Evolutionary conservation across 257 asterid genomes (phyloP).

Genomic region (Lycium ferocissimum): DNA sequence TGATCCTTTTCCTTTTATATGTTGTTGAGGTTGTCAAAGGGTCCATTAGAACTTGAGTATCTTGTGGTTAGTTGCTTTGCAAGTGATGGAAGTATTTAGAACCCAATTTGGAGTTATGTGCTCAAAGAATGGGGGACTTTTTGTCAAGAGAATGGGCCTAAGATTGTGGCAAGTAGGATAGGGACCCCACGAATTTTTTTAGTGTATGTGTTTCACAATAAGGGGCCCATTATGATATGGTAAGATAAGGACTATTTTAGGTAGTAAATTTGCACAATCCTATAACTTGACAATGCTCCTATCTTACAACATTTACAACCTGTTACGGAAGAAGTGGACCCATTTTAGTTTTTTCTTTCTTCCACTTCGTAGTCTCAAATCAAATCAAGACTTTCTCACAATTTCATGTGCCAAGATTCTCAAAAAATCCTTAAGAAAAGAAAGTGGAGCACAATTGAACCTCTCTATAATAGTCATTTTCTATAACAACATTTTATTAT

Average conservation of each 20-base stretch:
- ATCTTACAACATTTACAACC: constrained; percentile 27
- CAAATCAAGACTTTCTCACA: constrained; percentile 23
- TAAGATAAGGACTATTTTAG: constrained; percentile 17
- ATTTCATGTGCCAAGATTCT: constrained; percentile 28
- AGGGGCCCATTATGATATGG: constrained; percentile 40
- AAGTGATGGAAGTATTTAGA: constrained; percentile 17
- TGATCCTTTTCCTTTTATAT: constrained; percentile 5
- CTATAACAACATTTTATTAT: background rate
- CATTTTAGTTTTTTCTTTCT: background rate
- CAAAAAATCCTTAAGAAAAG: background rate
- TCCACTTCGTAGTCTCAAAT: constrained; percentile 22
- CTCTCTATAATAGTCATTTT: background rate
- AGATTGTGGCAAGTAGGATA: constrained; percentile 18
- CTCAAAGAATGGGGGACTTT: constrained; percentile 29
- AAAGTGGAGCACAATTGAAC: background rate
- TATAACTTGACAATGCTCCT: constrained; percentile 22
- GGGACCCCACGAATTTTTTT: constrained; percentile 34
- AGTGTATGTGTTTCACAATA: constrained; percentile 33
- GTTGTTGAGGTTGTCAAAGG: constrained; percentile 28
- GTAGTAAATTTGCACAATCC: constrained; percentile 22
- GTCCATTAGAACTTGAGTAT: constrained; percentile 29
- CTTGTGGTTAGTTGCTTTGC: constrained; percentile 26
- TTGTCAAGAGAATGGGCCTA: constrained; percentile 29
- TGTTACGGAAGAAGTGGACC: constrained; percentile 19
- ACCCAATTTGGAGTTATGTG: constrained; percentile 28